These are phyloP conservation scores for Globisporangium spiculum DNA, from an alignment of 352 stramenopile genomes.

Conservation along the genomic window DNA sequence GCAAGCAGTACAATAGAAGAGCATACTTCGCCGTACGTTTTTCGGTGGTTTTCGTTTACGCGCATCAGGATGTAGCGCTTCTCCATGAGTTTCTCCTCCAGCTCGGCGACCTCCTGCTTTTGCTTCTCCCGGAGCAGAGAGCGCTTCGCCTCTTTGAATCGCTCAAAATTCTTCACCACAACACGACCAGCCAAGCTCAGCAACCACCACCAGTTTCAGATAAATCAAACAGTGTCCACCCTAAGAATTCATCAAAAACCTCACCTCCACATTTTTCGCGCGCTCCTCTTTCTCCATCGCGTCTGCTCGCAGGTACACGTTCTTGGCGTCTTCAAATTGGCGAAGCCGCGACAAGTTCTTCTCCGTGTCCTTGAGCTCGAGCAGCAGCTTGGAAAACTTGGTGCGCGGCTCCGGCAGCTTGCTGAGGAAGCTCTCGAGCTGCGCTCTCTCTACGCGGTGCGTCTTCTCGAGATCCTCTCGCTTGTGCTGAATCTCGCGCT, in stretches of 20 bases:
- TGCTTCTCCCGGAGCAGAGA: conserved; percentile 51
- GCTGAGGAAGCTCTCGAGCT: conserved; percentile 61
- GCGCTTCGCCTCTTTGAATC: conserved; percentile 58
- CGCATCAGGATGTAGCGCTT: conserved; percentile 67
- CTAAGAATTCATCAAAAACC: background rate
- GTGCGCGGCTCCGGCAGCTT: conserved; percentile 54
- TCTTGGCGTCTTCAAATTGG: conserved; percentile 76
- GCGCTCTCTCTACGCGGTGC: conserved; percentile 50
- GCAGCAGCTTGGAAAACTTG: conserved; percentile 69
- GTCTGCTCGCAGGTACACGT: conserved; percentile 54
- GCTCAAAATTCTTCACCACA: conserved; percentile 42
- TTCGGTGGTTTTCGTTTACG: conserved; percentile 51
- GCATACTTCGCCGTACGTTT: conserved; percentile 33
- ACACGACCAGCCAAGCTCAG: background rate
- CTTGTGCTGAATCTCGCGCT: conserved; percentile 46
- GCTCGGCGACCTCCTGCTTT: conserved; percentile 46
- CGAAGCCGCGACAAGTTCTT: conserved; percentile 54
- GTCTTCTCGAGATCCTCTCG: conserved; percentile 56
- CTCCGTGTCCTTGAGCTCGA: conserved; percentile 74
- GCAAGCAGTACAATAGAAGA: background rate
- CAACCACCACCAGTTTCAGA: background rate
- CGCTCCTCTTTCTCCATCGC: conserved; percentile 63
- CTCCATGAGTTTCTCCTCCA: conserved; percentile 68
- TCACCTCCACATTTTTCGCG: conserved; percentile 30
- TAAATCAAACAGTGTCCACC: background rate